Evolutionary conservation across 2,329 filamentous ascomycete species (phyloP), one percentile per base, ranked within the genome.

Genomic region (Penicillium sp.): DNA sequence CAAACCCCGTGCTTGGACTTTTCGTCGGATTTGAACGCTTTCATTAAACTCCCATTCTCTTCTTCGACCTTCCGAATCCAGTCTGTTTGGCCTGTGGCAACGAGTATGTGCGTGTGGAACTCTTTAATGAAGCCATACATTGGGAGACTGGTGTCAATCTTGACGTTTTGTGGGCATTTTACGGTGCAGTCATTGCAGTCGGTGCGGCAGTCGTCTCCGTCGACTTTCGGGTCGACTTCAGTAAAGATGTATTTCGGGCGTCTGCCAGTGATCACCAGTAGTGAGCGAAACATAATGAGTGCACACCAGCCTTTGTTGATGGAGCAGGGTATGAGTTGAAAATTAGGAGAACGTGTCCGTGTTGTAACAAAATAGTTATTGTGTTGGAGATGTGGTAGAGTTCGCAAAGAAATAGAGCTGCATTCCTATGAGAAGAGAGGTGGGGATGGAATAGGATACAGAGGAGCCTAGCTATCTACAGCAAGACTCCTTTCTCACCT

Each of bases 121-220:
- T 49, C 46, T 19, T 49, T 49, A 34, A 49, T 49, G 4, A 49
- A 49, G 13, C 46, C 46, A 15, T 49, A 49, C 33, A 49, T 49
- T 4, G 46, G 46, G 7, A 49, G 34, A 8, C 16, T 27, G 5
- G 23, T 39, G 16, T 49, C 46, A 11, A 49, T 49, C 33, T 49
- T 49, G 16, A 39, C 33, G 11, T 19, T 49, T 27, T 27, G 7
- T 19, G 46, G 46, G 9, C 16, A 38, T 38, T 38, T 49, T 16
- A 49, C 33, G 6, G 33, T 49, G 10, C 46, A 49, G 23, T 49
- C 46, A 15, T 27, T 49, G 46, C 46, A 49, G 23, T 49, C 46
- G 23, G 5, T 13, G 10, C 46, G 46, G 10, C 46, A 49, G 23
- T 49, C 33, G 4, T 16, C 46, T 10, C 46, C 46, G 10, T 49